Conservation (phyloP, 495 filamentous ascomycete species). For the Penicillium lividum region DNA sequence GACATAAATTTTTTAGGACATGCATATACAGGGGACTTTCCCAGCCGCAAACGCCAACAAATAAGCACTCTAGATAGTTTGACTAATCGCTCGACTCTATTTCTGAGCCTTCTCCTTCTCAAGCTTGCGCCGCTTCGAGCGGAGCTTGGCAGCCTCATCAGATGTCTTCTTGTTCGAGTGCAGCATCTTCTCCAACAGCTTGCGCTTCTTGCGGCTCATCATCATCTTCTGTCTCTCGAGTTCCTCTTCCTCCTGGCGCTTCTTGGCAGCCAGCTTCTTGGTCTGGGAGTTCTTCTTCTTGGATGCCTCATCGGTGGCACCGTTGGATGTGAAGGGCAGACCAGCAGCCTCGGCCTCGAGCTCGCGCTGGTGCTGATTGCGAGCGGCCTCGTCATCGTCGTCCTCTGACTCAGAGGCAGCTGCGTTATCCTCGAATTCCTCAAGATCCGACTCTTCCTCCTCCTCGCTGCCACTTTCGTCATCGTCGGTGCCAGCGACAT, state of each 20-base stretch:
- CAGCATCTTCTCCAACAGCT: constrained; percentile 88
- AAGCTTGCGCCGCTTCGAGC: constrained; percentile 83
- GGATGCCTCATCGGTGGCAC: constrained; percentile 38
- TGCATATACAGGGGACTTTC: constrained; percentile 32
- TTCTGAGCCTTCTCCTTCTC: constrained; percentile 59
- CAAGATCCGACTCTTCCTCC: constrained; percentile 41
- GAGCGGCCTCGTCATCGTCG: constrained; percentile 51
- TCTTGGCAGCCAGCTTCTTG: constrained; percentile 67
- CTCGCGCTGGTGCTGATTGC: constrained; percentile 74
- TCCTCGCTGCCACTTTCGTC: constrained; percentile 49
- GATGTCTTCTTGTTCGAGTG: constrained; percentile 84
- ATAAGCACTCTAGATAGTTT: constrained; percentile 18
- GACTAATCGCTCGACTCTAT: constrained; percentile 24
- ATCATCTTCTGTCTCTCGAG: constrained; percentile 87
- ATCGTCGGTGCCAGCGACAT: constrained; percentile 53
- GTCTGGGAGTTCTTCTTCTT: constrained; percentile 63
- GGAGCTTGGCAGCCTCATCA: constrained; percentile 70
- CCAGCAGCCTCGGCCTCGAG: constrained; percentile 84
- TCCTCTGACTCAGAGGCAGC: constrained; percentile 41
- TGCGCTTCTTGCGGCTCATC: constrained; percentile 89
- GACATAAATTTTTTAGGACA: constrained; percentile 24
- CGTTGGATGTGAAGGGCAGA: constrained; percentile 44
- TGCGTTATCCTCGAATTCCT: constrained; percentile 44
- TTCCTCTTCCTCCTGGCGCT: constrained; percentile 77
- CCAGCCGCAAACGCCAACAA: constrained; percentile 27